Conservation (phyloP, 495 filamentous ascomycete genomes). For the Penicillium taxi region DNA sequence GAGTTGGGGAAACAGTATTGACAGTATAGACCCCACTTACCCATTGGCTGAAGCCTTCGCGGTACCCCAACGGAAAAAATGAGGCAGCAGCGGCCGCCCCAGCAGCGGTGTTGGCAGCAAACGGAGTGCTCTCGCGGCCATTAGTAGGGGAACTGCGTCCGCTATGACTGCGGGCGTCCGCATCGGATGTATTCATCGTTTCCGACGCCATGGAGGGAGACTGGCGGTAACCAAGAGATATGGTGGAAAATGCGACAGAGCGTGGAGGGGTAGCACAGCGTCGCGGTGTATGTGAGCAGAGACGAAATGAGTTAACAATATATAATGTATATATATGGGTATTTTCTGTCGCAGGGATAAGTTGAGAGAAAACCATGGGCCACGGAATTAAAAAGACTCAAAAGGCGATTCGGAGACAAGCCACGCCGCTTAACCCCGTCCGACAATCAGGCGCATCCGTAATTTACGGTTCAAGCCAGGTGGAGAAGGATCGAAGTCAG, state of each 20-base stretch:
- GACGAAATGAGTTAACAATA: slow-evolving; percentile 1
- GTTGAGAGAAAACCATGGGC: slow-evolving; percentile 11
- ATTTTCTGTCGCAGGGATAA: slow-evolving; percentile 9
- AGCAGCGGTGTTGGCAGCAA: slow-evolving; percentile 36
- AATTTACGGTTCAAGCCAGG: slow-evolving; percentile 2
- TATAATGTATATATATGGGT: slow-evolving; percentile 5
- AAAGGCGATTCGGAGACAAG: slow-evolving; percentile 15
- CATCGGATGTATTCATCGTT: slow-evolving; percentile 26
- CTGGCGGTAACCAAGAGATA: slow-evolving; percentile 10
- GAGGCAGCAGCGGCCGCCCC: slow-evolving; percentile 25
- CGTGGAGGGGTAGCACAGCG: slow-evolving; percentile 15
- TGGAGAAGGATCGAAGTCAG: slow-evolving; percentile 1
- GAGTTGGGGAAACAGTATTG: background rate
- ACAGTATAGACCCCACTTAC: slow-evolving; percentile 48
- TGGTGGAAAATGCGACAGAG: slow-evolving; percentile 13
- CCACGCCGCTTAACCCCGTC: slow-evolving; percentile 22
- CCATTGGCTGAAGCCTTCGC: slow-evolving; percentile 89
- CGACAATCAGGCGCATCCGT: slow-evolving; percentile 8
- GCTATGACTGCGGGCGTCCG: slow-evolving; percentile 23
- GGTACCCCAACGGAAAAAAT: slow-evolving; percentile 82
- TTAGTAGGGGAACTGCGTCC: slow-evolving; percentile 42
- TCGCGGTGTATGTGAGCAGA: slow-evolving; percentile 14
- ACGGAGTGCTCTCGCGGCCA: slow-evolving; percentile 17
- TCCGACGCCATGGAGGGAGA: slow-evolving; percentile 37
- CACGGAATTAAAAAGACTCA: background rate